These are phyloP conservation scores for Cephaloascus albidus DNA, from an alignment of 805 yeast species.

Conservation along the genomic window DNA sequence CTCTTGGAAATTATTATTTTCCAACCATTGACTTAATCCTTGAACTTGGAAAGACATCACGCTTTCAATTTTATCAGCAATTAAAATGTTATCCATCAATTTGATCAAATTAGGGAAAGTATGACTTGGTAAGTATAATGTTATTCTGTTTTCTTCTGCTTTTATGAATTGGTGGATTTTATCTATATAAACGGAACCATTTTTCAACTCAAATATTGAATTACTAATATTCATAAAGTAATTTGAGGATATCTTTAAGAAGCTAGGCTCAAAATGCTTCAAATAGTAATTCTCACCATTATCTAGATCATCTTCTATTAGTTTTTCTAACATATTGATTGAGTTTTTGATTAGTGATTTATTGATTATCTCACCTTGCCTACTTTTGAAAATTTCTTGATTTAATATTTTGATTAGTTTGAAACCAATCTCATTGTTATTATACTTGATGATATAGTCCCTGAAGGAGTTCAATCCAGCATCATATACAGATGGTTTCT, in stretches of 20 bases:
- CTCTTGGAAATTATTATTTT: slow-evolving; percentile 31
- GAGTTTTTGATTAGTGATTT: slow-evolving; percentile 50
- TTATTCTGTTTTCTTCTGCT: slow-evolving; percentile 53
- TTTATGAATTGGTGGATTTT: slow-evolving; percentile 42
- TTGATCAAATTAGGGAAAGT: slow-evolving; percentile 46
- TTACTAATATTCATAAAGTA: slow-evolving; percentile 43
- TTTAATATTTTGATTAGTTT: slow-evolving; percentile 39
- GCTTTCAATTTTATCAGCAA: slow-evolving; percentile 45
- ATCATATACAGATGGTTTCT: slow-evolving; percentile 59
- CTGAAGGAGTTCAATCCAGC: slow-evolving; percentile 63
- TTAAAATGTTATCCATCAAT: slow-evolving; percentile 50
- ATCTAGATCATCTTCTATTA: slow-evolving; percentile 31
- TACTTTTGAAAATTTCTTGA: slow-evolving; percentile 43
- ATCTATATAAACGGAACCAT: slow-evolving; percentile 49
- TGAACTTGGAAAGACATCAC: slow-evolving; percentile 42
- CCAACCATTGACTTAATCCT: slow-evolving; percentile 52
- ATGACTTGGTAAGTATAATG: slow-evolving; percentile 40
- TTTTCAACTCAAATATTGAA: slow-evolving; percentile 28
- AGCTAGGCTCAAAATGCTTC: slow-evolving; percentile 55
- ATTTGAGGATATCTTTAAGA: slow-evolving; percentile 42
- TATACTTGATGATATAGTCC: slow-evolving; percentile 43
- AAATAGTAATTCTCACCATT: slow-evolving; percentile 54
- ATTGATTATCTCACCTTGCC: slow-evolving; percentile 47
- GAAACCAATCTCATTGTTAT: slow-evolving; percentile 40
- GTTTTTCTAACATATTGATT: slow-evolving; percentile 62